Evolutionary conservation across 1,284 basidiomycete species (phyloP).

Genomic region (Cystobasidium pallidum): DNA sequence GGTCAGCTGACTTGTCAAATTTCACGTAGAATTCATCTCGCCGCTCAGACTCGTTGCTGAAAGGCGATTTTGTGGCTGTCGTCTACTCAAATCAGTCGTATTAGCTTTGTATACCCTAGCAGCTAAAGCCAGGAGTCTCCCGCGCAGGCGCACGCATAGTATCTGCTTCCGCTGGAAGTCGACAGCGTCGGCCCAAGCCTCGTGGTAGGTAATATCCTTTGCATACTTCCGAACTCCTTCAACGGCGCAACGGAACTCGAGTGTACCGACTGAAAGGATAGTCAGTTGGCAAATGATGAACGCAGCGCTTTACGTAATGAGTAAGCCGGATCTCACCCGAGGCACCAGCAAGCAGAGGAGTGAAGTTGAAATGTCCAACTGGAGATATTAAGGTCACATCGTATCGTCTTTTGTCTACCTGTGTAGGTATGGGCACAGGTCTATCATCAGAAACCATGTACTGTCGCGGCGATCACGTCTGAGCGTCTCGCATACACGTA

Average conservation of each 20-base stretch:
- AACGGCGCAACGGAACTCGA: conserved; percentile 77
- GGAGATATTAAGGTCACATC: conserved; percentile 44
- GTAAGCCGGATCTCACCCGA: neutral
- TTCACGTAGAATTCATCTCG: conserved; percentile 51
- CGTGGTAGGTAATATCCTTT: conserved; percentile 53
- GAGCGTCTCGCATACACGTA: neutral
- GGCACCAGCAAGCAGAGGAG: conserved; percentile 38
- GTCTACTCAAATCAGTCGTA: conserved; percentile 10
- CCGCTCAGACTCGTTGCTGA: conserved; percentile 7
- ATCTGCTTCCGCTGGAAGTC: conserved; percentile 69
- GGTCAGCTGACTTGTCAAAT: conserved; percentile 47
- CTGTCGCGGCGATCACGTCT: neutral
- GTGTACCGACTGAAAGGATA: conserved; percentile 68
- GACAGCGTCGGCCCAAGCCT: conserved; percentile 59
- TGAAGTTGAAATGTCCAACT: conserved; percentile 40
- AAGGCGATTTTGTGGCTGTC: conserved; percentile 1
- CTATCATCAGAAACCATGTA: neutral
- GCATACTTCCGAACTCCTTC: conserved; percentile 67
- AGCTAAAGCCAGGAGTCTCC: neutral
- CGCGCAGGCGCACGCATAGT: conserved; percentile 50
- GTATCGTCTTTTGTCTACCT: conserved; percentile 42
- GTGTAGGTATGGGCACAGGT: neutral
- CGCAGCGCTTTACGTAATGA: neutral
- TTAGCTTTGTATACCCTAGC: neutral
- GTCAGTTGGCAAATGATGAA: neutral